phyloP scores from a whole-genome alignment of 495 filamentous ascomycete species.

The Penicillium pulvis region DNA sequence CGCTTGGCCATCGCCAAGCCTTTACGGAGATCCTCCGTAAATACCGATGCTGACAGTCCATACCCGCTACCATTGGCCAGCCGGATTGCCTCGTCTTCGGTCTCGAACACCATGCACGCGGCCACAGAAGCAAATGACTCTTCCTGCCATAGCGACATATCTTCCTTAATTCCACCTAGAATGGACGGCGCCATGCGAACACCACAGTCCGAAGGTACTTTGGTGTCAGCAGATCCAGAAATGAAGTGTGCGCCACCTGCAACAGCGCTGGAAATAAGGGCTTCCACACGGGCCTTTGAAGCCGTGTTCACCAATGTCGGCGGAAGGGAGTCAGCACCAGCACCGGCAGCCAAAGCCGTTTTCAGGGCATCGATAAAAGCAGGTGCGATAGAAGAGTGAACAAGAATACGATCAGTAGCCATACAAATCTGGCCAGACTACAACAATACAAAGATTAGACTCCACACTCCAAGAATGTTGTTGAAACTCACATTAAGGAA shows the following conservation, averaged over 20 bases:
- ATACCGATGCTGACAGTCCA: constrained; percentile 49
- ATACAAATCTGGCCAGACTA: constrained; percentile 86
- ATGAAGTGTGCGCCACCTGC: constrained; percentile 66
- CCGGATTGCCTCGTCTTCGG: constrained; percentile 49
- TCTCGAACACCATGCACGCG: constrained; percentile 43
- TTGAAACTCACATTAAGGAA: constrained; percentile 46
- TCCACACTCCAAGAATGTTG: not conserved
- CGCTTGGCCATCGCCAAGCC: constrained; percentile 45
- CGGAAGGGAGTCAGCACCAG: constrained; percentile 44
- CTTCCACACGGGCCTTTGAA: constrained; percentile 64
- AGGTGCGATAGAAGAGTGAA: constrained; percentile 66
- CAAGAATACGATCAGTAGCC: constrained; percentile 82
- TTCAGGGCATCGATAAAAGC: constrained; percentile 56
- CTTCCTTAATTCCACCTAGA: constrained; percentile 62
- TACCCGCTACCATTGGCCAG: constrained; percentile 52
- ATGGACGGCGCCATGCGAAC: constrained; percentile 72
- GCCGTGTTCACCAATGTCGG: constrained; percentile 62
- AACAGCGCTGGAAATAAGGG: constrained; percentile 63
- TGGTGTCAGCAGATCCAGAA: constrained; percentile 45
- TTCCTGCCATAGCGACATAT: constrained; percentile 77
- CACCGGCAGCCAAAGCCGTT: constrained; percentile 47
- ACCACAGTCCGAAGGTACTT: constrained; percentile 40
- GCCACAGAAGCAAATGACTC: constrained; percentile 82
- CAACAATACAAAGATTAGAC: constrained; percentile 4
- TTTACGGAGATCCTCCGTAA: constrained; percentile 47